Percentiles rank a stretch among this genome's conserved stretches.
phyloP scores from a whole-genome alignment of 208 protist species.

The Acanthamoeba lenticulata region DNA sequence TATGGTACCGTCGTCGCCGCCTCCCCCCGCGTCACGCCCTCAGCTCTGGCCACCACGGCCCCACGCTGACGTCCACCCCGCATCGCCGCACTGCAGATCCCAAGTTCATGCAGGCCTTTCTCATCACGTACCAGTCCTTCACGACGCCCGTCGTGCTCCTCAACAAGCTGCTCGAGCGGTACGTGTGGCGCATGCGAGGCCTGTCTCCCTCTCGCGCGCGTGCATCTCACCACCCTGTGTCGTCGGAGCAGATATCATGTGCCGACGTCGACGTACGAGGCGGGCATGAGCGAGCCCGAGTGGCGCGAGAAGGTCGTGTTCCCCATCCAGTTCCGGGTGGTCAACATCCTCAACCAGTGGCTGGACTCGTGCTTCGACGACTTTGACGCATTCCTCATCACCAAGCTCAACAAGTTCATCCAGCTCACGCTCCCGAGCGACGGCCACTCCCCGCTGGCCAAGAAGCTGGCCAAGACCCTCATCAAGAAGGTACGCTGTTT shows the following conservation, averaged over 20 bases:
- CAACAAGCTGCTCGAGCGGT: slow-evolving; percentile 61
- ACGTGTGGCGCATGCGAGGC: slow-evolving; percentile 5
- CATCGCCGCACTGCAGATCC: slow-evolving; percentile 1
- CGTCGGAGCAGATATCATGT: background rate
- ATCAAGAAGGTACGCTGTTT: slow-evolving; percentile 42
- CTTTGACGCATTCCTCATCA: slow-evolving; percentile 61
- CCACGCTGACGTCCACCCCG: background rate
- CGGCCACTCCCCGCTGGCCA: background rate
- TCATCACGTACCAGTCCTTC: slow-evolving; percentile 67
- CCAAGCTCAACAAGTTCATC: slow-evolving; percentile 60
- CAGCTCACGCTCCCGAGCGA: background rate
- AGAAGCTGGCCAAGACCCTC: slow-evolving; percentile 49
- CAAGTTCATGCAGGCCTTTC: slow-evolving; percentile 35
- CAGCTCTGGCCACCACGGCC: background rate
- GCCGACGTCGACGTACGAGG: background rate
- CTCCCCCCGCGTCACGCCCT: background rate
- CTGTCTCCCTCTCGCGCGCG: background rate
- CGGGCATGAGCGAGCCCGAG: background rate
- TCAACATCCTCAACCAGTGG: slow-evolving; percentile 49
- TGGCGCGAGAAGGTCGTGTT: slow-evolving; percentile 36
- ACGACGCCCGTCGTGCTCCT: slow-evolving; percentile 26
- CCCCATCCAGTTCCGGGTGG: slow-evolving; percentile 40
- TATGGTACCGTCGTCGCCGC: background rate
- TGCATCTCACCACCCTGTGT: background rate
- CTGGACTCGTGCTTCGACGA: slow-evolving; percentile 46